Evolutionary conservation across 208 protist species (phyloP).

Genomic region (Polymyxa betae): DNA sequence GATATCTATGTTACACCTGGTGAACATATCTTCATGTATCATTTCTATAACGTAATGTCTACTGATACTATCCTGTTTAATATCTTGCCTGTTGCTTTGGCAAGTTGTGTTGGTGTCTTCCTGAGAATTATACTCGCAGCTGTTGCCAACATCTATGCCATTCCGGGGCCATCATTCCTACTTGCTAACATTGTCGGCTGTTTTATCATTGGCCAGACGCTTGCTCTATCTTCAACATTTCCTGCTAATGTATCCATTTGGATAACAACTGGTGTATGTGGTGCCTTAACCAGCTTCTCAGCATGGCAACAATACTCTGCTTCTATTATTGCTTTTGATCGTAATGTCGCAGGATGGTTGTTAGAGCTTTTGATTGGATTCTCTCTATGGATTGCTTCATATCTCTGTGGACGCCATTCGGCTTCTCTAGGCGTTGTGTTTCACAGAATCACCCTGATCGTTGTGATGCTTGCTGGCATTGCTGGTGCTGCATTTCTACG

Average conservation of each 20-base stretch:
- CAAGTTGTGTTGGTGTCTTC: slow-evolving; percentile 3
- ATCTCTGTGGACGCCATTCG: background rate
- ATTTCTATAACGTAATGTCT: too few species aligned
- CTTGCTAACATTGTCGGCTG: slow-evolving; percentile 2
- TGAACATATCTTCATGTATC: too few species aligned
- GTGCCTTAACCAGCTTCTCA: slow-evolving; percentile 30
- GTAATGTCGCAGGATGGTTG: background rate
- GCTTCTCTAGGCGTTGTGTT: background rate
- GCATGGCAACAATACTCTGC: background rate
- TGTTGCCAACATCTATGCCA: background rate
- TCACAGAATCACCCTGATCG: background rate
- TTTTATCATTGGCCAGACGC: background rate
- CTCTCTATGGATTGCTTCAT: background rate
- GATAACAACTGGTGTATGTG: background rate
- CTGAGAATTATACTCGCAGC: background rate
- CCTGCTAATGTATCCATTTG: background rate
- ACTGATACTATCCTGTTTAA: too few species aligned
- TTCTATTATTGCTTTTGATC: background rate
- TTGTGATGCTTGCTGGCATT: background rate
- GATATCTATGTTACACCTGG: too few species aligned
- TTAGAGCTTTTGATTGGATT: background rate
- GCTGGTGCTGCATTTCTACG: background rate
- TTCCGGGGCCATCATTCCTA: background rate
- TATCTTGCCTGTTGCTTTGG: background rate
- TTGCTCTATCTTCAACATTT: too few species aligned